These are phyloP conservation scores for Claviceps purpurea DNA, from an alignment of 2,329 filamentous ascomycete species.

Conservation along the genomic window DNA sequence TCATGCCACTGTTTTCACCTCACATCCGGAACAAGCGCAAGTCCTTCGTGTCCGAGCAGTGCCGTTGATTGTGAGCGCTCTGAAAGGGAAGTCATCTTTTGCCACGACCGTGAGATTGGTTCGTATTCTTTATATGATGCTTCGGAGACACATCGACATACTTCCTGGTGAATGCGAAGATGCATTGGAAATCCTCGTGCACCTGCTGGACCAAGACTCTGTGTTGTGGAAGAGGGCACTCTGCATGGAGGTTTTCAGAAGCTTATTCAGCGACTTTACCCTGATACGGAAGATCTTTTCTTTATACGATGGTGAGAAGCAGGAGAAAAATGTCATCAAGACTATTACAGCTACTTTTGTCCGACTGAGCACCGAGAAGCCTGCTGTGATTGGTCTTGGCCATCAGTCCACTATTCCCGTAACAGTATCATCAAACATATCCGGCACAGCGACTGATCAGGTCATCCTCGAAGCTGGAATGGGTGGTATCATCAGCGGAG, in stretches of 20 bases:
- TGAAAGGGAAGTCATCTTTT: constrained; percentile 70
- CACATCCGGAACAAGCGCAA: constrained; percentile 68
- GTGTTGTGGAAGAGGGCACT: constrained; percentile 75
- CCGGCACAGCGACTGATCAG: constrained; percentile 56
- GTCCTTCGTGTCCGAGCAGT: constrained; percentile 66
- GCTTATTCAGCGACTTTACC: constrained; percentile 68
- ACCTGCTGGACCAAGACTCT: constrained; percentile 78
- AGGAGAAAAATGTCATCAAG: constrained; percentile 63
- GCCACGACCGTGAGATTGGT: constrained; percentile 69
- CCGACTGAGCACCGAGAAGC: constrained; percentile 84
- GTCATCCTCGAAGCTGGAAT: constrained; percentile 83
- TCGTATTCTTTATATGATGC: constrained; percentile 68
- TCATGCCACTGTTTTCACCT: constrained; percentile 65
- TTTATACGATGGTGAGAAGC: constrained; percentile 61
- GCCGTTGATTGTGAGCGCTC: constrained; percentile 64
- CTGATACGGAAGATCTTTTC: constrained; percentile 69
- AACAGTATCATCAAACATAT: constrained; percentile 36
- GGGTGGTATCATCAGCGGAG: constrained; percentile 70
- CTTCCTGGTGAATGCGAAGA: constrained; percentile 71
- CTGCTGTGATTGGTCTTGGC: constrained; percentile 73
- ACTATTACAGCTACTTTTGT: constrained; percentile 81
- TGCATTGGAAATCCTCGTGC: constrained; percentile 66
- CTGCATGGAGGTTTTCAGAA: constrained; percentile 82
- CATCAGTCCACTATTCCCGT: constrained; percentile 76
- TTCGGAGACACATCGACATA: constrained; percentile 64